These are phyloP conservation scores for Fusarium odoratissimum DNA, from an alignment of 2,329 filamentous ascomycete species.

Conservation along the genomic window DNA sequence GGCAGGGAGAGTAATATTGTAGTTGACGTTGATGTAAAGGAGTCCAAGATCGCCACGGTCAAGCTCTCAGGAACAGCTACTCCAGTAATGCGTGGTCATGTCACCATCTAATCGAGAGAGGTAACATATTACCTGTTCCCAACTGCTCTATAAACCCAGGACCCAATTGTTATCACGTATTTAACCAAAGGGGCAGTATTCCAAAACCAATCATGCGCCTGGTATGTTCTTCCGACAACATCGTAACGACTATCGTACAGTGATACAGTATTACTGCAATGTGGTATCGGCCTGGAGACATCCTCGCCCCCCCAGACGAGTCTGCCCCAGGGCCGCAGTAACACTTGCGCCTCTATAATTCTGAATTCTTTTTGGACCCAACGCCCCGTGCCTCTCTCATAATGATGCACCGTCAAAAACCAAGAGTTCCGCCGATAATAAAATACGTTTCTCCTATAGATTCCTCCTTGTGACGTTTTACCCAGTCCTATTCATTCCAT, in stretches of 20 bases:
- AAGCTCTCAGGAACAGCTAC: conserved; percentile 51
- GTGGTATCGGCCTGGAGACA: conserved; percentile 26
- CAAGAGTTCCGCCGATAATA: conserved; percentile 37
- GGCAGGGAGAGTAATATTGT: conserved; percentile 66
- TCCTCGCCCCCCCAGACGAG: conserved; percentile 45
- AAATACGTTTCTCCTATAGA: conserved; percentile 29
- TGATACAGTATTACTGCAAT: conserved; percentile 52
- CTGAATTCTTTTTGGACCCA: conserved; percentile 44
- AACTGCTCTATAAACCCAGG: neutral
- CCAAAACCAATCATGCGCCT: conserved; percentile 43
- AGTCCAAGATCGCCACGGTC: conserved; percentile 47
- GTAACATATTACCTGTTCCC: neutral
- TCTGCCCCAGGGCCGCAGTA: conserved; percentile 19
- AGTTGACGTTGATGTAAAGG: conserved; percentile 56
- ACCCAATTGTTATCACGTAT: neutral
- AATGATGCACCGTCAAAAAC: conserved; percentile 41
- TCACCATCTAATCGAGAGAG: conserved; percentile 41
- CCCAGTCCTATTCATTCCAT: conserved; percentile 13
- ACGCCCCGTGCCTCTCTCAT: conserved; percentile 36
- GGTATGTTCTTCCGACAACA: conserved; percentile 44
- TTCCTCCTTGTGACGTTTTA: conserved; percentile 28
- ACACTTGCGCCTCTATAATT: conserved; percentile 46
- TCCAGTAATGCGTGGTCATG: conserved; percentile 51
- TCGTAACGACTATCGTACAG: conserved; percentile 52
- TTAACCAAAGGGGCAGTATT: conserved; percentile 1